Evolutionary conservation across 495 filamentous ascomycete species (phyloP).

Genomic region (Aspergillus steynii): DNA sequence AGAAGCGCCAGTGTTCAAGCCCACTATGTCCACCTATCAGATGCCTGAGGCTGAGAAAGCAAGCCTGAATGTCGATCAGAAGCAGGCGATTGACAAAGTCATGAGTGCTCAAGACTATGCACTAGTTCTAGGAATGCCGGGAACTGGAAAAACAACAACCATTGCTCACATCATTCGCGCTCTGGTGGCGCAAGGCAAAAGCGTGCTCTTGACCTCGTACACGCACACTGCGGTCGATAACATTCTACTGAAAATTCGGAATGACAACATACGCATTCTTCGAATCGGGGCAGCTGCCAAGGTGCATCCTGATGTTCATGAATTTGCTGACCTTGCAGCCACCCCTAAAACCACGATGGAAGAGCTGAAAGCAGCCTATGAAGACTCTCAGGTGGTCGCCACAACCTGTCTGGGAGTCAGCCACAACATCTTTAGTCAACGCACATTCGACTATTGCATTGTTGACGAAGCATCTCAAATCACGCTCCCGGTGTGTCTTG

Average conservation of each 20-base stretch:
- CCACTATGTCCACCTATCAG: conserved; percentile 57
- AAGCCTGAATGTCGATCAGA: conserved; percentile 83
- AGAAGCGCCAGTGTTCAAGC: conserved; percentile 70
- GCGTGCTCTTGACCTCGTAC: conserved; percentile 89
- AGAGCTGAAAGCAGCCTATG: conserved; percentile 79
- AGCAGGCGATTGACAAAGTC: conserved; percentile 82
- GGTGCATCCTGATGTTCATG: conserved; percentile 79
- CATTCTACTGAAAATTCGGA: conserved; percentile 85
- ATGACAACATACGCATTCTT: conserved; percentile 76
- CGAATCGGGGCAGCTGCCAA: conserved; percentile 81
- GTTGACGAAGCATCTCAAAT: conserved; percentile 98
- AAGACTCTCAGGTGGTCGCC: conserved; percentile 82
- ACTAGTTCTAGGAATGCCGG: conserved; percentile 94
- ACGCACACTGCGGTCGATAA: conserved; percentile 98
- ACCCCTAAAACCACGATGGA: conserved; percentile 72
- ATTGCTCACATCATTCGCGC: conserved; percentile 96
- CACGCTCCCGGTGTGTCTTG: conserved; percentile 89
- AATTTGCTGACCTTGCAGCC: conserved; percentile 77
- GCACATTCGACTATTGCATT: conserved; percentile 96
- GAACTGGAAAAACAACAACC: conserved; percentile 96
- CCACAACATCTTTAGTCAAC: conserved; percentile 82
- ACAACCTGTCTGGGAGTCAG: conserved; percentile 92
- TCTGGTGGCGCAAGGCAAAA: conserved; percentile 85
- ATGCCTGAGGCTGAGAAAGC: conserved; percentile 49
- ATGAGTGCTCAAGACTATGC: conserved; percentile 95